Evolutionary conservation across 148 eudicot species (phyloP).

Genomic region (Vaccinium darrowii): DNA sequence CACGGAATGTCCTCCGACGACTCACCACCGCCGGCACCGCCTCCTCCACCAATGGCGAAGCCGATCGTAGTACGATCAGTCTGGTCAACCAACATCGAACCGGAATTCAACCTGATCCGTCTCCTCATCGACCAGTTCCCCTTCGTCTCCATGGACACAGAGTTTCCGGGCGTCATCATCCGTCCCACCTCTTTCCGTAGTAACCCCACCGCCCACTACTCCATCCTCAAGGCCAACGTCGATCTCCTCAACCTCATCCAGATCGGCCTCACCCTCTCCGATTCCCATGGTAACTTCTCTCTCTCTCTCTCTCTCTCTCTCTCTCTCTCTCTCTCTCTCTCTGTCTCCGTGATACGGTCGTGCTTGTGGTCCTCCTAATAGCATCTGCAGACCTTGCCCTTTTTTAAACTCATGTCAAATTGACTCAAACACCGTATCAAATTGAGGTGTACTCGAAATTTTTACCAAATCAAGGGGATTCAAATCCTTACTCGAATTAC

Average conservation of each 20-base stretch:
- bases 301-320: neutral
- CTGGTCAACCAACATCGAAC: constrained; percentile 42
- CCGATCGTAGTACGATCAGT: constrained; percentile 37
- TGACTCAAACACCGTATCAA: too few relatives aligned
- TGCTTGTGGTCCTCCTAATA: too few relatives aligned
- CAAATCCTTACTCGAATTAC: too few relatives aligned
- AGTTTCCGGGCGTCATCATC: constrained; percentile 44
- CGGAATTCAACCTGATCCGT: constrained; percentile 41
- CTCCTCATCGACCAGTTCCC: constrained; percentile 28
- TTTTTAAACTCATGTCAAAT: too few relatives aligned
- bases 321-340: neutral
- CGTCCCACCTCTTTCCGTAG: constrained; percentile 13
- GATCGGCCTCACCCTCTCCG: constrained; percentile 56
- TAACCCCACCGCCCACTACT: constrained; percentile 27
- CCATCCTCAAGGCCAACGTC: constrained; percentile 49
- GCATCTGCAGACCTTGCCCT: too few relatives aligned
- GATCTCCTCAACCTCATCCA: constrained; percentile 57
- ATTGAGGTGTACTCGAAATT: too few relatives aligned
- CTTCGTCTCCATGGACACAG: constrained; percentile 51
- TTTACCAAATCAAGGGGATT: too few relatives aligned
- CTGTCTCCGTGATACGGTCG: too few relatives aligned
- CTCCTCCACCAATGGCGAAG: neutral
- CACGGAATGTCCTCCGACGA: neutral
- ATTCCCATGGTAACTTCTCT: constrained; percentile 33
- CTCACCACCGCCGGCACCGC: constrained; percentile 1